Evolutionary conservation across 805 yeast species (phyloP).

Genomic region (Wickerhamomyces sydowiorum): DNA sequence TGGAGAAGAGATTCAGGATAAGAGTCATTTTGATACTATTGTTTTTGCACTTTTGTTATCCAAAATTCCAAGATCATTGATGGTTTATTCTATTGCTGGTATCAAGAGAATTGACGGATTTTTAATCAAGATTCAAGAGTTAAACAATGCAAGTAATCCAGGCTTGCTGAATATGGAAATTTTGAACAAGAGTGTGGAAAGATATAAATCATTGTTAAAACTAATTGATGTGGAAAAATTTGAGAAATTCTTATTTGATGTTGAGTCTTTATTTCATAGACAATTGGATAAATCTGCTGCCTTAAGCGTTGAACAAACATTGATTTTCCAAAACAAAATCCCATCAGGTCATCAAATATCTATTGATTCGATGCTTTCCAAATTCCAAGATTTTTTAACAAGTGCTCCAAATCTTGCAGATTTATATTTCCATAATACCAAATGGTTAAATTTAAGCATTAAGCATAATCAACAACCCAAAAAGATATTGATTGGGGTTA

Average conservation of each 20-base stretch:
- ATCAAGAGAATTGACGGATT: conserved; percentile 46
- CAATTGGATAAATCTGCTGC: conserved; percentile 14
- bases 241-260: conserved; percentile 57
- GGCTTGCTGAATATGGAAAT: conserved; percentile 45
- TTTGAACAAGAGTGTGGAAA: conserved; percentile 45
- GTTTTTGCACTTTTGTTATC: conserved; percentile 57
- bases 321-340: conserved; percentile 20
- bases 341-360: conserved; percentile 21
- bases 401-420: conserved; percentile 25
- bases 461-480: conserved; percentile 21
- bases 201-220: conserved; percentile 27
- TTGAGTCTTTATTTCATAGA: conserved; percentile 30
- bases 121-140: conserved; percentile 17
- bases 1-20: conserved; percentile 13
- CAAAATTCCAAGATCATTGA: conserved; percentile 63
- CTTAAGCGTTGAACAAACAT: conserved; percentile 18
- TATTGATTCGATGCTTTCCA: conserved; percentile 22
- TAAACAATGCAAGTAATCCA: conserved; percentile 5
- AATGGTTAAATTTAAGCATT: conserved; percentile 50
- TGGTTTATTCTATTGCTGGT: conserved; percentile 61
- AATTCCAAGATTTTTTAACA: conserved; percentile 27
- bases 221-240: conserved; percentile 40
- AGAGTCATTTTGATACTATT: conserved; percentile 27
- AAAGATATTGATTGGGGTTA: conserved; percentile 28
- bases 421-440: conserved; percentile 57